A percentile compares a stretch with the other conserved stretches of the same genome.
Conservation (phyloP, 768 basidiomycete species). For the Lenzites betulinus region DNA sequence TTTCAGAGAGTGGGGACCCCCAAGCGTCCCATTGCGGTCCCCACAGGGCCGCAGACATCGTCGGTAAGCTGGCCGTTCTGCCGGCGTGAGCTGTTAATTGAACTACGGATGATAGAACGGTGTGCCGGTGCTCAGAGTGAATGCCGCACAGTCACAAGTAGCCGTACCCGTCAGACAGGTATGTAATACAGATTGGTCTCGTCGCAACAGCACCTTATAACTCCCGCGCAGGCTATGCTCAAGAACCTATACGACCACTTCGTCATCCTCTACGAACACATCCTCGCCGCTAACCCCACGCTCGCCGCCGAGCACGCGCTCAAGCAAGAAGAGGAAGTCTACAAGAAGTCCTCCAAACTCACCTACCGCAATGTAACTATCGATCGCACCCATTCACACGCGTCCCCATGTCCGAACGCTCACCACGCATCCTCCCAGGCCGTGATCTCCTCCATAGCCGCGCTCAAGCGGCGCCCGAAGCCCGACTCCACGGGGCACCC, state of each 20-base stretch:
- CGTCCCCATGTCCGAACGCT: constrained; percentile 4
- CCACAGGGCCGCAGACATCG: constrained; percentile 39
- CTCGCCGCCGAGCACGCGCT: constrained; percentile 80
- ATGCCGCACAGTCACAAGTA: constrained; percentile 69
- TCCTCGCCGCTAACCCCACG: constrained; percentile 55
- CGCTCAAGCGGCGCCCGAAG: constrained; percentile 51
- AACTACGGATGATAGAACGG: constrained; percentile 44
- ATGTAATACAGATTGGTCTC: constrained; percentile 20
- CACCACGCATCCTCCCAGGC: constrained; percentile 38
- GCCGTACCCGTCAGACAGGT: constrained; percentile 77
- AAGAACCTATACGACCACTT: constrained; percentile 77
- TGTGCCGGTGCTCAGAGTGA: constrained; percentile 64
- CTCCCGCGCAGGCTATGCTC: constrained; percentile 59
- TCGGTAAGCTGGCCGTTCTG: constrained; percentile 23
- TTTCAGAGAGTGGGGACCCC: constrained; percentile 54
- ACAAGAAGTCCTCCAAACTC: constrained; percentile 68
- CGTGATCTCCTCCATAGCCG: constrained; percentile 51
- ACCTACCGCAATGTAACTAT: constrained; percentile 82
- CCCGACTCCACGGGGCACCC: constrained; percentile 63
- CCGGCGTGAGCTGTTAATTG: neutral
- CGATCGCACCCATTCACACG: neutral
- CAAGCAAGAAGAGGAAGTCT: constrained; percentile 79
- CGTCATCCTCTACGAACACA: constrained; percentile 58
- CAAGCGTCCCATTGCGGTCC: constrained; percentile 45
- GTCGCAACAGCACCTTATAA: neutral